These are phyloP conservation scores for Exophiala phaeomuriformis DNA, from an alignment of 2,329 filamentous ascomycete genomes.

Conservation along the genomic window DNA sequence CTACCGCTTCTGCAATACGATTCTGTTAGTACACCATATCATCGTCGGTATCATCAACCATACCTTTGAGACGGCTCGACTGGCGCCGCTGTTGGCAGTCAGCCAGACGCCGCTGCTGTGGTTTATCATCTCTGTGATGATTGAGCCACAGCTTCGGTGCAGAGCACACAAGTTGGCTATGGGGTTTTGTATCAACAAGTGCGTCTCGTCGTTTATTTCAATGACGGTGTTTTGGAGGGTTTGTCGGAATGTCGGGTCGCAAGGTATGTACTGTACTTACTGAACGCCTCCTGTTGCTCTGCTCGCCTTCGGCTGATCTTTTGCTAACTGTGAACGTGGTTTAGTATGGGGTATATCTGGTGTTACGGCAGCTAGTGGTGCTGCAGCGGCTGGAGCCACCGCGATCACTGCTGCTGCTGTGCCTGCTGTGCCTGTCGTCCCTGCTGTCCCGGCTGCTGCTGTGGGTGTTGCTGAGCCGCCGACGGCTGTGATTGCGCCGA, in stretches of 20 bases:
- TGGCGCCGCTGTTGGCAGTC: slow-evolving; percentile 6
- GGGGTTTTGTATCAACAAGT: slow-evolving; percentile 15
- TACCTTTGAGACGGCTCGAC: slow-evolving; percentile 2
- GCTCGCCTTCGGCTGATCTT: not conserved
- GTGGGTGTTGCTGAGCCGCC: not conserved
- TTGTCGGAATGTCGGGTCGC: slow-evolving; percentile 6
- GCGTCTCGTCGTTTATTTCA: slow-evolving; percentile 8
- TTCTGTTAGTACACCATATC: slow-evolving; percentile 4
- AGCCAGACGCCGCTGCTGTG: slow-evolving; percentile 12
- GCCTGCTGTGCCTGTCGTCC: not conserved
- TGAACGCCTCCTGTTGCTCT: not conserved
- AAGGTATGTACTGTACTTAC: slow-evolving; percentile 2
- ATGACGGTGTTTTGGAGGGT: slow-evolving; percentile 7
- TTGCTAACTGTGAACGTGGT: not conserved
- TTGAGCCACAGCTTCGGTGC: slow-evolving; percentile 5
- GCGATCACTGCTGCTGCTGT: not conserved
- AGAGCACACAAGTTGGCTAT: slow-evolving; percentile 10
- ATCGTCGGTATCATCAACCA: not conserved
- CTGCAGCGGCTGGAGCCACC: not conserved
- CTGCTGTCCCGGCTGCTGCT: not conserved
- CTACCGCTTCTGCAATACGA: slow-evolving; percentile 14
- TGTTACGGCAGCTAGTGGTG: not conserved
- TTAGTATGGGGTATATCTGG: slow-evolving; percentile 13
- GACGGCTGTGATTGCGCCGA: not conserved
- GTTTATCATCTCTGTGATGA: slow-evolving; percentile 2